Evolutionary conservation across 768 basidiomycete genomes (phyloP), one percentile per base, ranked within the genome.

Genomic region (Boletus reticuloceps): DNA sequence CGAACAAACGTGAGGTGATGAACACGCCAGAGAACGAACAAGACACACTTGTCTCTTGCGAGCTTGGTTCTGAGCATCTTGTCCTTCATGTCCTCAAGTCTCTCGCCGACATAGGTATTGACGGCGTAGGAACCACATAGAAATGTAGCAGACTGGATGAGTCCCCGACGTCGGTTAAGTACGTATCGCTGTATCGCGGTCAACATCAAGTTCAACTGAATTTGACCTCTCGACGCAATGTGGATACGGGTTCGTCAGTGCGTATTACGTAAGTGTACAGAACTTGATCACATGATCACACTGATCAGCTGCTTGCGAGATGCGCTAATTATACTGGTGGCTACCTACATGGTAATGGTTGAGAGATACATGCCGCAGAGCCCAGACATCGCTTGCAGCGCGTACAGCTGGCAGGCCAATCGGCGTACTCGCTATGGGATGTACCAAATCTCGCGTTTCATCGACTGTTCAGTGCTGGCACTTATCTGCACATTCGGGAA

Each of bases 41-140:
- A 45, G 49, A 54, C 62, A 51, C 37, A 79, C 89, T 56, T 67
- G 47, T 93, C 88, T 53, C 79, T 79, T 3, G 89, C 89, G n/a
- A 72, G 52, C 41, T 79, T 74, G 47, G 87, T 84, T 59, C 81
- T 75, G 60, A 85, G 76, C 54, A 89, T 72, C 52, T 76, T 79
- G 50, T 82, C 80, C 60, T 86, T 83, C 49, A 84, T 77, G 55
- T 92, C 89, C 36, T 85, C 80, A 31, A 91, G 70, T 25, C 86
- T 75, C 42, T 82, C 77, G 16, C 72, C 63, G 42, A 89, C 75
- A 74, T 90, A 93, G 17, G 75, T 63, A 42, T 80, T 81, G 20
- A 83, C 72, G 14, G 85, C 63, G 69, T 93, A 94, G 31, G 81
- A 72, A 6, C 83, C 84, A 6, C 86, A 87, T 31, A 74, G 70